A percentile compares a stretch with the other conserved stretches of the same genome.
Conservation (phyloP, 192 early-diverging fungal species). For the Funneliformis geosporum region DNA sequence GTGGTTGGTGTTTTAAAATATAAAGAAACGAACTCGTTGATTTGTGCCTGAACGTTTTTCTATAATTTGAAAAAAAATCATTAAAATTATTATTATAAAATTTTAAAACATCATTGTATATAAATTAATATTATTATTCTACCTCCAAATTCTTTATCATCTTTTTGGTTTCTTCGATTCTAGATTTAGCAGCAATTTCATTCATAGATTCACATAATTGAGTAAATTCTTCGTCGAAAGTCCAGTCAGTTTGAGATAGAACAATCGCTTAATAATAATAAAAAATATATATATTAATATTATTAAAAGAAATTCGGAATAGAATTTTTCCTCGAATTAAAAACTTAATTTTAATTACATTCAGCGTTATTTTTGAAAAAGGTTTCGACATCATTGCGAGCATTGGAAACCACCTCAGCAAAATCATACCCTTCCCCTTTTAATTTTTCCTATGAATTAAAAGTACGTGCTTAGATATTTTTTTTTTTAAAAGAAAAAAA, state of each 20-base stretch:
- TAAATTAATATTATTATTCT: too few relatives aligned
- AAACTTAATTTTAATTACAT: background rate
- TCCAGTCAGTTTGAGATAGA: constrained; percentile 74
- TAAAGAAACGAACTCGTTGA: constrained; percentile 72
- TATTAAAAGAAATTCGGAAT: constrained; percentile 37
- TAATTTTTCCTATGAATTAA: constrained; percentile 44
- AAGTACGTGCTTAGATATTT: background rate
- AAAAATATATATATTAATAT: constrained; percentile 35
- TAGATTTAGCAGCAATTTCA: constrained; percentile 56
- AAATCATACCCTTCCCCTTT: constrained; percentile 66
- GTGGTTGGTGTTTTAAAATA: constrained; percentile 65
- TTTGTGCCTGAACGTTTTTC: constrained; percentile 54
- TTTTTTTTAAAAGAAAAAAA: background rate
- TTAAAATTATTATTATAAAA: too few relatives aligned
- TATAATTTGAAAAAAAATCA: constrained; percentile 36
- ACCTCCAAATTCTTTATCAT: constrained; percentile 62
- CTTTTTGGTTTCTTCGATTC: constrained; percentile 67
- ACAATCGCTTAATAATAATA: constrained; percentile 53
- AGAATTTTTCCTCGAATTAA: constrained; percentile 35
- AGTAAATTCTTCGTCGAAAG: constrained; percentile 54
- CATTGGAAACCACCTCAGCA: constrained; percentile 50
- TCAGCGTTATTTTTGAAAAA: constrained; percentile 39
- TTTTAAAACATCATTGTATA: too few relatives aligned
- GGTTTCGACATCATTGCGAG: constrained; percentile 30
- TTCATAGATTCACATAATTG: constrained; percentile 66